phyloP scores from a whole-genome alignment of 148 eudicot species.

The Fagopyrum homotropicum region DNA sequence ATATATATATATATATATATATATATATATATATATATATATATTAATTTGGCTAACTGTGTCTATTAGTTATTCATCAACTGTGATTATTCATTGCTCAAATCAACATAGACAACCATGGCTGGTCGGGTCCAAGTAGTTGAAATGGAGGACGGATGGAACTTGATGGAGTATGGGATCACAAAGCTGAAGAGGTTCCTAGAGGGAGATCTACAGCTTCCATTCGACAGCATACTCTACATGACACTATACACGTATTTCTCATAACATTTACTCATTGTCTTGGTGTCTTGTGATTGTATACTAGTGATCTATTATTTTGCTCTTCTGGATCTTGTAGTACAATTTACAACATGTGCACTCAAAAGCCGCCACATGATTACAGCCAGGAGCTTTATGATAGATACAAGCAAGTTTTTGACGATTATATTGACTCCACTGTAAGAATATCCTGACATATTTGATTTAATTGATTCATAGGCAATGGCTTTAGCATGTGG shows the following conservation, averaged over 20 bases:
- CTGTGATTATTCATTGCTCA: neutral
- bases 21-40: neutral
- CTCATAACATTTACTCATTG: neutral
- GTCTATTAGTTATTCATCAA: neutral
- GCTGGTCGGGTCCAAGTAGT: neutral
- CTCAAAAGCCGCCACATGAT: constrained; percentile 28
- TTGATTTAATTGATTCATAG: neutral
- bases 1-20: too few relatives aligned
- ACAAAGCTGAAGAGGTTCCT: constrained; percentile 26
- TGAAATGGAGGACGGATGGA: constrained; percentile 24
- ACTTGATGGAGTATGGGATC: constrained; percentile 29
- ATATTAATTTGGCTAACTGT: neutral
- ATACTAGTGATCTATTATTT: neutral
- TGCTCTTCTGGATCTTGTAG: constrained; percentile 4
- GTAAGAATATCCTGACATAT: constrained; percentile 18
- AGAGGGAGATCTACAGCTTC: constrained; percentile 27
- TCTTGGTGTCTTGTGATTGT: neutral
- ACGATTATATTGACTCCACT: constrained; percentile 17
- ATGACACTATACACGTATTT: constrained; percentile 36
- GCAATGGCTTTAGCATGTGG: neutral
- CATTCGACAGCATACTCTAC: constrained; percentile 24
- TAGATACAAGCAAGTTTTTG: constrained; percentile 17
- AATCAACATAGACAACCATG: constrained; percentile 14
- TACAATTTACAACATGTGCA: constrained; percentile 33
- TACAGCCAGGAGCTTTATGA: constrained; percentile 25